A percentile compares a stretch with the other conserved stretches of the same genome.
Evolutionary conservation across 352 stramenopile species (phyloP).

Genomic region (Phytophthora podocarpi): DNA sequence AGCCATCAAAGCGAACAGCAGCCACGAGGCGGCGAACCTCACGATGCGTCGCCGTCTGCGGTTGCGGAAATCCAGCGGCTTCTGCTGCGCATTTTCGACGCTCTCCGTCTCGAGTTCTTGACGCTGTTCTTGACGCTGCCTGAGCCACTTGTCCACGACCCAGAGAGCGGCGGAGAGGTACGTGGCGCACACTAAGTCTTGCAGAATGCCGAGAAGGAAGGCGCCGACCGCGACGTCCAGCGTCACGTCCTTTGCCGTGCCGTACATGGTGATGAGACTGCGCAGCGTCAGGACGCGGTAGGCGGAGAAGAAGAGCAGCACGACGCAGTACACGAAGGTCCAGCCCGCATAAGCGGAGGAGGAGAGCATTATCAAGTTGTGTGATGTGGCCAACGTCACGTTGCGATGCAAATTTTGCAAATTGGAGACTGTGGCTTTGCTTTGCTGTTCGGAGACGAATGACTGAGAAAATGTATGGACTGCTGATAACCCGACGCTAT

Average conservation of each 20-base stretch:
- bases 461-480: no score
- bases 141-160: constrained; percentile 20
- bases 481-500: no score
- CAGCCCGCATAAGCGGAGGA: no score
- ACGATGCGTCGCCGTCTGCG: not conserved
- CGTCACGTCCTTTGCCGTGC: constrained; percentile 15
- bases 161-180: constrained; percentile 32
- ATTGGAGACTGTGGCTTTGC: no score
- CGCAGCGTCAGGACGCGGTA: constrained; percentile 25
- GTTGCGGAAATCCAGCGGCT: constrained; percentile 2
- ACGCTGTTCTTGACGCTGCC: not conserved
- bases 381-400: no score
- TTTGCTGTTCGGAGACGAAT: no score
- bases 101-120: not conserved
- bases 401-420: no score
- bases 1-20: constrained; percentile 25
- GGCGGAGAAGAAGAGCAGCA: constrained; percentile 42
- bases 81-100: no score
- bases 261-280: constrained; percentile 36
- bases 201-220: constrained; percentile 17
- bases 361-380: no score
- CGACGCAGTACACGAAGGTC: constrained; percentile 35
- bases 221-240: constrained; percentile 19
- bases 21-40: constrained; percentile 9
- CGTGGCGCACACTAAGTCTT: constrained; percentile 41